Evolutionary conservation across 108 stramenopile genomes (phyloP), one percentile per base, ranked within the genome.

Genomic region (Fragilaria radians): DNA sequence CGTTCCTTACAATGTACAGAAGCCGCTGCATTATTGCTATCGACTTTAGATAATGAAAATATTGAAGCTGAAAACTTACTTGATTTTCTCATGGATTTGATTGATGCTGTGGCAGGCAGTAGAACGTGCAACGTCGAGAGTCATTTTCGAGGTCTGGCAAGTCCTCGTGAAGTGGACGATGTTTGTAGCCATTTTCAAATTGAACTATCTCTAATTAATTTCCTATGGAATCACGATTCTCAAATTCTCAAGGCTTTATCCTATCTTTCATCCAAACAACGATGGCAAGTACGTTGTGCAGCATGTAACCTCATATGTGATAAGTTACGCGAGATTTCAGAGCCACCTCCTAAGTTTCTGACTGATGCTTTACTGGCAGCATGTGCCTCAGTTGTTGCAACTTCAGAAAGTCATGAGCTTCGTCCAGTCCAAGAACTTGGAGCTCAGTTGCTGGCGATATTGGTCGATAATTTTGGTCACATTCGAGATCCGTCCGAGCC

Each of bases 361-460:
- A 54, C 68, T 52, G 82, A 77, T 30, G 54, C 88, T 7, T 52
- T 89, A 0, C 45, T 67, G 7, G 59, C 72, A 28, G 79, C 82
- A 32, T 93, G 91, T 32, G 75, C 64, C 42, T 66, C 77, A 42
- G 70, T 81, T 21, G 71, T 79, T 52, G 76, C 88, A 9, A 77
- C 88, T 29, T 81, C 80, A 5, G 88, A 89, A 54, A 85, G 86
- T 32, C 70, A 82, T 7, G 88, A 93, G 61, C 67, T 93, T 11
- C 64, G 69, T 9, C 52, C 72, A 28, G 62, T 89, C 5, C 91
- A 93, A 63, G 68, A 59, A 52, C 62, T 67, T 63, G 83, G 88
- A 5, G 62, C 85, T 51, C 60, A 67, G 30, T 66, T 80, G 48
- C 66, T 93, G 32, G 42, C 46, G 7, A 51, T 69, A 17, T 24